Base-by-base conservation (phyloP, 768 basidiomycete genomes). In the Boletus pseudopeckii region DNA sequence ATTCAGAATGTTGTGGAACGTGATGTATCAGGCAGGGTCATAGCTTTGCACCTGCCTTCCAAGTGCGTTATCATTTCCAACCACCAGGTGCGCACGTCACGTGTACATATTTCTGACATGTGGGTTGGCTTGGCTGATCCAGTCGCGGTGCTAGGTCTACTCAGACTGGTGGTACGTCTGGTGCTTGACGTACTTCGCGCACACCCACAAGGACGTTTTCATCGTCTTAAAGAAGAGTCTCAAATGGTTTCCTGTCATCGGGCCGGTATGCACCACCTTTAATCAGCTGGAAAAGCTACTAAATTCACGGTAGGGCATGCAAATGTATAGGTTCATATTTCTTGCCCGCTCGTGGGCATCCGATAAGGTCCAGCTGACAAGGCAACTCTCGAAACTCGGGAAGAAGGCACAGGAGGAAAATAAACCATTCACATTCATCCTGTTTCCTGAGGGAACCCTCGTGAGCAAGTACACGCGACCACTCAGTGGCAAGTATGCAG, bases 381-480 rank as follows among this genome's bases (percentile, higher is more conserved):
- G 75, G 20, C 78, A 83, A 53, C 79, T 97, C 20, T 81, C 85
- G 0, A 75, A 80, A 40, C 75, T 96, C 14, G 93, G 86, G 1
- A 77, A 76, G 48, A 78, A 79, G 32, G 85, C 88, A n/a, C 81
- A 88, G 63, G 71, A 78, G 47, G 77, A 83, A 64, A 79, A 87
- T 57, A 82, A 77, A 24, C 88, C 92, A 0, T 75, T 97, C 40
- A 85, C 86, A 56, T 83, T 96, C 61, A 76, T 98, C 51, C 78
- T 98, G 43, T 98, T 95, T 68, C 97, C 97, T 0, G 97, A 99
- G 69, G 97, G 97, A 30, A 98, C 96, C 5, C 85, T 98, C 26
- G 88, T 95, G 14, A 93, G 91, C 69, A 79, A 82, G 57, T 77
- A 93, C 56, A 98, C 95, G 5, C 72, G 92, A 44, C 92, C 92